phyloP scores from a whole-genome alignment of 768 basidiomycete genomes.

The Collybiopsis confluens region DNA sequence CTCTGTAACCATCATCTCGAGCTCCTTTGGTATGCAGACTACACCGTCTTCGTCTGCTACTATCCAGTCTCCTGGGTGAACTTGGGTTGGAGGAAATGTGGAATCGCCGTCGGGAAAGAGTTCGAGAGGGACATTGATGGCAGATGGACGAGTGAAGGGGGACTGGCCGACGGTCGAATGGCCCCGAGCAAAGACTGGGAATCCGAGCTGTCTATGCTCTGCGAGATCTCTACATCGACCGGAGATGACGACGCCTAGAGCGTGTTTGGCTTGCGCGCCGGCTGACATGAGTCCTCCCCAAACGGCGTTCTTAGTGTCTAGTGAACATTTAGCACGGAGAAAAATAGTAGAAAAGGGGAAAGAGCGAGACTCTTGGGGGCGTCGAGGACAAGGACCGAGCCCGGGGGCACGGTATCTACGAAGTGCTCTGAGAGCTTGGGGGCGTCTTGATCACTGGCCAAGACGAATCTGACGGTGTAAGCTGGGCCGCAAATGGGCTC shows the following conservation, averaged over 20 bases:
- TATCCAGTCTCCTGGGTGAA: conserved; percentile 77
- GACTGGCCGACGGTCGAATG: conserved; percentile 85
- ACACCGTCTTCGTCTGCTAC: conserved; percentile 89
- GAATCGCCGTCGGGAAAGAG: conserved; percentile 38
- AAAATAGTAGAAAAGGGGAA: conserved; percentile 9
- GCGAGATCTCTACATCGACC: conserved; percentile 81
- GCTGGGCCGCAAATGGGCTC: conserved; percentile 63
- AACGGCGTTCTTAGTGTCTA: conserved; percentile 74
- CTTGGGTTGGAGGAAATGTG: conserved; percentile 47
- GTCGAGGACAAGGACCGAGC: conserved; percentile 69
- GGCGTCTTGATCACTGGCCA: conserved; percentile 48
- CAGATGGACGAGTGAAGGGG: conserved; percentile 77
- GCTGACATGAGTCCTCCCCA: conserved; percentile 95
- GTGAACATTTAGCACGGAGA: background rate
- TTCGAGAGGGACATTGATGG: conserved; percentile 61
- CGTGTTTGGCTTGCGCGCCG: conserved; percentile 69
- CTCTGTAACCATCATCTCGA: conserved; percentile 52
- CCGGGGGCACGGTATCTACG: conserved; percentile 69
- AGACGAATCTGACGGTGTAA: conserved; percentile 85
- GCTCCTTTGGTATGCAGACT: conserved; percentile 64
- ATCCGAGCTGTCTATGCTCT: conserved; percentile 65
- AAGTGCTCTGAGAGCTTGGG: conserved; percentile 72
- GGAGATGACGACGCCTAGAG: conserved; percentile 74
- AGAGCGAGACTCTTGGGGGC: conserved; percentile 62
- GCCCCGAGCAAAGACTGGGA: conserved; percentile 80